Conservation (phyloP, 2,329 filamentous ascomycete genomes). For the Talaromyces sp. region DNA sequence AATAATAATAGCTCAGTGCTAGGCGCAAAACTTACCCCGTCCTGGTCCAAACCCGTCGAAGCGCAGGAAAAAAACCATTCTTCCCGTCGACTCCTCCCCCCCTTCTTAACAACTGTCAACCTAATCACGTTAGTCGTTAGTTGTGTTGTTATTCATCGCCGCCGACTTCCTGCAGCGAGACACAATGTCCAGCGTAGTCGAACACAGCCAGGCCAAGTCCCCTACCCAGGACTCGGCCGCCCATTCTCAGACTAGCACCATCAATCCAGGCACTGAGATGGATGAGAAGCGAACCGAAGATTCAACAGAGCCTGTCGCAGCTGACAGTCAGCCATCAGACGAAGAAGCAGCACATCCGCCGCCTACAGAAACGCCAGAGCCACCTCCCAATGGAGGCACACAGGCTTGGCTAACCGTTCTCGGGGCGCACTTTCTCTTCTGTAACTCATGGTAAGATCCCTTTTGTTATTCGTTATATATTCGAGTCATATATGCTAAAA, state of each 20-base stretch:
- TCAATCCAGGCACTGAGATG: neutral
- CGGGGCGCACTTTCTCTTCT: neutral
- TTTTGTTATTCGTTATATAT: neutral
- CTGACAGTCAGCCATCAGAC: neutral
- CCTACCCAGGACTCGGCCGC: neutral
- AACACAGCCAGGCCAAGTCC: neutral
- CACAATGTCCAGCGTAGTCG: neutral
- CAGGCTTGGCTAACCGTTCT: conserved; percentile 8
- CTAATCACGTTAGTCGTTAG: neutral
- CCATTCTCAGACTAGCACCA: neutral
- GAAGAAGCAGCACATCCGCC: neutral
- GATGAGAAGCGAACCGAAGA: neutral
- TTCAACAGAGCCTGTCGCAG: neutral
- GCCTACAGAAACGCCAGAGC: neutral
- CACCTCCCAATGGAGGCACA: conserved; percentile 23
- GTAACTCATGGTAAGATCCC: conserved; percentile 3
- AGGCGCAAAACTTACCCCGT: neutral
- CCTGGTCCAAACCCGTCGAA: neutral
- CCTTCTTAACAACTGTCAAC: neutral
- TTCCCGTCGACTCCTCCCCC: neutral
- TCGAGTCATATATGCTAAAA: neutral
- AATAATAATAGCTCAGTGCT: neutral
- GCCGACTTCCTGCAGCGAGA: neutral
- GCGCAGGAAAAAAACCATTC: neutral
- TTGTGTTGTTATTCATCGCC: neutral